phyloP scores from a whole-genome alignment of 2,329 filamentous ascomycete genomes.

The Emmonsiellopsis sp. region DNA sequence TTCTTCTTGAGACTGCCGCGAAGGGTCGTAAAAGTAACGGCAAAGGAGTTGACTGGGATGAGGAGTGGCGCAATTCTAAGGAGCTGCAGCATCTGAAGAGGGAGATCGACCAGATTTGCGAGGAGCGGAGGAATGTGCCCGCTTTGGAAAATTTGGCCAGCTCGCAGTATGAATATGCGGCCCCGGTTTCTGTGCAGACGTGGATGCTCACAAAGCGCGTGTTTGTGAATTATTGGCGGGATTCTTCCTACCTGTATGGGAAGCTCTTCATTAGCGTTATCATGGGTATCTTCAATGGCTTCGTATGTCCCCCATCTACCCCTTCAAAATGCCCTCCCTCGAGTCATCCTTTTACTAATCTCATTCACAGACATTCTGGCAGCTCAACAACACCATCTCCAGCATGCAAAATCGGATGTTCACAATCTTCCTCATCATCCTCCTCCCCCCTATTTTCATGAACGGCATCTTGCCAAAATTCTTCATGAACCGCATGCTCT shows the following conservation, averaged over 20 bases:
- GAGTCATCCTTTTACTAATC: neutral
- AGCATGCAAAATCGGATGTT: slow-evolving; percentile 75
- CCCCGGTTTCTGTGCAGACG: slow-evolving; percentile 54
- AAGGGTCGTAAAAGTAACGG: slow-evolving; percentile 48
- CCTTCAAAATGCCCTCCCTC: neutral
- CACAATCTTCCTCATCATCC: slow-evolving; percentile 56
- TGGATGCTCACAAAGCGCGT: slow-evolving; percentile 59
- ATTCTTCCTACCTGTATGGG: slow-evolving; percentile 66
- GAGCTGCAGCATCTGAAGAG: slow-evolving; percentile 50
- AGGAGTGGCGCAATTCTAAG: slow-evolving; percentile 61
- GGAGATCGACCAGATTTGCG: slow-evolving; percentile 58
- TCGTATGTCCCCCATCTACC: slow-evolving; percentile 30
- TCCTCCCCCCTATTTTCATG: slow-evolving; percentile 61
- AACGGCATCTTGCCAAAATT: slow-evolving; percentile 72
- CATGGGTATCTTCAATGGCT: slow-evolving; percentile 68
- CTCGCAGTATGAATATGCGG: slow-evolving; percentile 53
- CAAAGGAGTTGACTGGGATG: slow-evolving; percentile 59
- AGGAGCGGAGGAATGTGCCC: slow-evolving; percentile 45
- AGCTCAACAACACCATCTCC: slow-evolving; percentile 54
- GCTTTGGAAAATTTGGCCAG: slow-evolving; percentile 34
- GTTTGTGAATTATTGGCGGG: slow-evolving; percentile 66
- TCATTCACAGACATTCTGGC: slow-evolving; percentile 54
- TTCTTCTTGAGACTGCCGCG: slow-evolving; percentile 57
- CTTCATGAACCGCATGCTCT: slow-evolving; percentile 62
- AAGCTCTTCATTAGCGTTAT: slow-evolving; percentile 66